Evolutionary conservation across 352 stramenopile genomes (phyloP).

Genomic region (Phytopythium oedochilum): DNA sequence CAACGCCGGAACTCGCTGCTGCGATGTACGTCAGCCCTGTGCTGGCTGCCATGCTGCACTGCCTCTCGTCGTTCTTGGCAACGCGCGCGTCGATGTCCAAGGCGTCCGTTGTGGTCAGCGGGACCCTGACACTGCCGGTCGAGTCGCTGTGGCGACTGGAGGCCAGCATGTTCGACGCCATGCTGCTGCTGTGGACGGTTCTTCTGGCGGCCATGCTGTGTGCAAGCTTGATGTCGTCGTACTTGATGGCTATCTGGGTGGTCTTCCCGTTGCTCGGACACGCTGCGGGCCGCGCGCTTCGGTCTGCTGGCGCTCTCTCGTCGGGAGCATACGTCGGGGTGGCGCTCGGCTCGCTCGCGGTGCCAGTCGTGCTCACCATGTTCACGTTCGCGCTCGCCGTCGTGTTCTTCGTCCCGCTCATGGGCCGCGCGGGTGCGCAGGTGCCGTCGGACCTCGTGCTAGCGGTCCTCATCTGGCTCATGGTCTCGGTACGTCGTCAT

Average conservation of each 20-base stretch:
- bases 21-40: constrained; percentile 35
- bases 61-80: constrained; percentile 28
- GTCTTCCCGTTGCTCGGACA: constrained; percentile 57
- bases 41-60: constrained; percentile 53
- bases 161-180: constrained; percentile 60
- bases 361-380: constrained; percentile 60
- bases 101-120: neutral
- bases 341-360: constrained; percentile 37
- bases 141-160: constrained; percentile 45
- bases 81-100: constrained; percentile 11
- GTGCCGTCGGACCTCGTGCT: constrained; percentile 55
- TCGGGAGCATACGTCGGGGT: constrained; percentile 40
- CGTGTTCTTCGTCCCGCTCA: constrained; percentile 73
- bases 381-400: constrained; percentile 50
- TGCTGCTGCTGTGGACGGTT: constrained; percentile 38
- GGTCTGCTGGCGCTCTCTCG: constrained; percentile 29
- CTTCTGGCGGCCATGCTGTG: constrained; percentile 31
- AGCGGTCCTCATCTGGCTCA: constrained; percentile 39
- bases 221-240: constrained; percentile 47
- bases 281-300: constrained; percentile 31
- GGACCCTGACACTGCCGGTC: constrained; percentile 4
- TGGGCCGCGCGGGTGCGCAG: constrained; percentile 52
- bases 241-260: constrained; percentile 57
- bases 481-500: constrained; percentile 32
- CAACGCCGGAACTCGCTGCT: constrained; percentile 41